Evolutionary conservation across 176 grass and related monocot species (phyloP).

Genomic region (Leersia perrieri): DNA sequence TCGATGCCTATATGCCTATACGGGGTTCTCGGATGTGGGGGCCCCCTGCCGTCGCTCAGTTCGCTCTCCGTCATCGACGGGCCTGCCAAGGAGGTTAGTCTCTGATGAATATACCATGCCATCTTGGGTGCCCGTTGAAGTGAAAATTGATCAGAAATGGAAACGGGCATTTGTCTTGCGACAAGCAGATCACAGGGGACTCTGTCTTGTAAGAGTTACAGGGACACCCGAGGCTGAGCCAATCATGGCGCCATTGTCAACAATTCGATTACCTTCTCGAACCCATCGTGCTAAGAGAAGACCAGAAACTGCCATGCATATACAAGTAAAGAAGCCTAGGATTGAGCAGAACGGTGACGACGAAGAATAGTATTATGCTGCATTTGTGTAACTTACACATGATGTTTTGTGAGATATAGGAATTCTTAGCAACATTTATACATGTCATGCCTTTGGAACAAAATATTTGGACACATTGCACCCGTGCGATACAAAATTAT

Average conservation of each 20-base stretch:
- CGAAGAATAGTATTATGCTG: background rate
- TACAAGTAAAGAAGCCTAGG: constrained; percentile 15
- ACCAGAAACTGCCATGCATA: background rate
- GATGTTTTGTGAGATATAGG: background rate
- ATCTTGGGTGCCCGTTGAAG: constrained; percentile 2
- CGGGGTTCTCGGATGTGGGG: too few relatives aligned
- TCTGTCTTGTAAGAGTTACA: constrained; percentile 14
- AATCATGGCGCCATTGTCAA: constrained; percentile 6
- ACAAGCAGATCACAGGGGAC: constrained; percentile 27
- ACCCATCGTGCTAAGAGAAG: background rate
- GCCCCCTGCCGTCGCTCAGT: too few relatives aligned
- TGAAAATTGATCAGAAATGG: constrained; percentile 29
- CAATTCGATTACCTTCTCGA: background rate
- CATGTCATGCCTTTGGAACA: background rate
- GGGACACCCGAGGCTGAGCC: background rate
- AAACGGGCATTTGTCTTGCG: background rate
- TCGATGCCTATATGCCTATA: too few relatives aligned
- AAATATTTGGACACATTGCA: background rate
- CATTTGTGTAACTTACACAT: background rate
- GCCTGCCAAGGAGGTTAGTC: constrained; percentile 20
- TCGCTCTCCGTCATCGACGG: too few relatives aligned
- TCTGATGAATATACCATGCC: background rate
- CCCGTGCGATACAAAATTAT: background rate
- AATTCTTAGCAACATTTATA: background rate
- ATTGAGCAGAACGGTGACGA: background rate